Conservation (phyloP, 1,139 yeast genomes). For the Blastobotrys serpentis region DNA sequence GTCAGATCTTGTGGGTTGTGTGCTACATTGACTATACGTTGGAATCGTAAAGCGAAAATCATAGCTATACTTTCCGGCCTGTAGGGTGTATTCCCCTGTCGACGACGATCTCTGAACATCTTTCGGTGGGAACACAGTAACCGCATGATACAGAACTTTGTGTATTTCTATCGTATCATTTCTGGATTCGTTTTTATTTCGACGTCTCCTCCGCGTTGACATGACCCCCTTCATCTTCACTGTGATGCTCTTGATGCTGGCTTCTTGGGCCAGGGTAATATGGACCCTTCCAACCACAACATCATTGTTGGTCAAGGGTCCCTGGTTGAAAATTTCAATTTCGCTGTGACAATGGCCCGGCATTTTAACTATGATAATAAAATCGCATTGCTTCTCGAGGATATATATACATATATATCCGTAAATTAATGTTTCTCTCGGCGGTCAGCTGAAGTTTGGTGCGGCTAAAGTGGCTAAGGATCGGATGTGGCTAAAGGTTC, state of each 20-base stretch:
- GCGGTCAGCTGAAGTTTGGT: too few relatives aligned
- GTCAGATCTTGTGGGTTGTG: slow-evolving; percentile 30
- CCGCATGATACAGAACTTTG: slow-evolving; percentile 55
- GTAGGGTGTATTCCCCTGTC: slow-evolving; percentile 55
- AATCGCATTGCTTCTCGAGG: too few relatives aligned
- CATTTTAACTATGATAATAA: too few relatives aligned
- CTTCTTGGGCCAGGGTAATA: slow-evolving; percentile 47
- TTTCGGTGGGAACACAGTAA: slow-evolving; percentile 60
- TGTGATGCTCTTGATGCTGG: slow-evolving; percentile 51
- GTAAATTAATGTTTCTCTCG: too few relatives aligned
- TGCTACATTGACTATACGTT: slow-evolving; percentile 48
- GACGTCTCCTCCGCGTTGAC: slow-evolving; percentile 35
- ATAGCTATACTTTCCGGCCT: slow-evolving; percentile 59
- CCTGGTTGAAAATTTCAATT: too few relatives aligned
- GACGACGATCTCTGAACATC: slow-evolving; percentile 50
- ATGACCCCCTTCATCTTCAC: slow-evolving; percentile 62
- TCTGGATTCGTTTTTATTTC: slow-evolving; percentile 22
- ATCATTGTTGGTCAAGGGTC: slow-evolving; percentile 58
- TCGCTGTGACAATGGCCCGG: too few relatives aligned
- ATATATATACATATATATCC: too few relatives aligned
- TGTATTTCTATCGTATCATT: slow-evolving; percentile 50
- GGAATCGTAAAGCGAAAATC: slow-evolving; percentile 60
- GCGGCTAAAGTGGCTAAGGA: too few relatives aligned
- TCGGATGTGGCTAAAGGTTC: too few relatives aligned
- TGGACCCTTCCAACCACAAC: slow-evolving; percentile 49